Percentiles rank a stretch among this genome's conserved stretches.
Evolutionary conservation across 805 yeast genomes (phyloP).

Genomic region (Pichia paraexigua): DNA sequence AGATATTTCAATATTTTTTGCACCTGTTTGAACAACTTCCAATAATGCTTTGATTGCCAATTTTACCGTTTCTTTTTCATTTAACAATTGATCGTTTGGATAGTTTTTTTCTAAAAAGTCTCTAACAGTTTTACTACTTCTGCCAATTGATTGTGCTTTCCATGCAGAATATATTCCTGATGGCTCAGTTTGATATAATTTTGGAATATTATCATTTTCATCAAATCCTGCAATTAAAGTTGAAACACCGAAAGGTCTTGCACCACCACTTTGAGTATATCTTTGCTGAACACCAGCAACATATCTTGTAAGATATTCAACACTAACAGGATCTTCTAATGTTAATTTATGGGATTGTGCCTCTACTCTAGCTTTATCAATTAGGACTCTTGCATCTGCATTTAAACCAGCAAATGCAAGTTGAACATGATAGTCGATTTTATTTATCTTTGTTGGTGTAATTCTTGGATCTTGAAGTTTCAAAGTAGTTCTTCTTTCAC

Average conservation of each 20-base stretch:
- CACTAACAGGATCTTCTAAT: slow-evolving; percentile 87
- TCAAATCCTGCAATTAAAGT: slow-evolving; percentile 96
- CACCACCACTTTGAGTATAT: slow-evolving; percentile 98
- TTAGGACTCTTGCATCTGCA: slow-evolving; percentile 95
- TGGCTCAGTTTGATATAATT: slow-evolving; percentile 91
- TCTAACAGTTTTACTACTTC: slow-evolving; percentile 89
- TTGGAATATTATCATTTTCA: slow-evolving; percentile 71
- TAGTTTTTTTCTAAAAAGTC: slow-evolving; percentile 92
- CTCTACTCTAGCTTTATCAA: slow-evolving; percentile 92
- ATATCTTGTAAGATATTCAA: slow-evolving; percentile 87
- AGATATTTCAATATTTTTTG: slow-evolving; percentile 89
- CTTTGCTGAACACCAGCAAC: slow-evolving; percentile 98
- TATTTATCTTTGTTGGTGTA: slow-evolving; percentile 90
- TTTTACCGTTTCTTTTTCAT: slow-evolving; percentile 64
- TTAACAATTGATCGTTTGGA: slow-evolving; percentile 26
- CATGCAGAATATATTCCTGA: slow-evolving; percentile 95
- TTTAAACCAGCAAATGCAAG: slow-evolving; percentile 95
- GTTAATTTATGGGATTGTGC: slow-evolving; percentile 92
- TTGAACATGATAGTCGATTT: slow-evolving; percentile 82
- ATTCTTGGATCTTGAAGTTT: slow-evolving; percentile 95
- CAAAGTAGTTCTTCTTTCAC: slow-evolving; percentile 92
- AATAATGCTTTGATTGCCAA: slow-evolving; percentile 79
- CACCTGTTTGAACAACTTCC: slow-evolving; percentile 97
- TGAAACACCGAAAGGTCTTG: slow-evolving; percentile 94
- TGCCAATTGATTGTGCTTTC: slow-evolving; percentile 97